Conservation (phyloP, 1,139 yeast genomes). For the Yamadazyma friedrichii region DNA sequence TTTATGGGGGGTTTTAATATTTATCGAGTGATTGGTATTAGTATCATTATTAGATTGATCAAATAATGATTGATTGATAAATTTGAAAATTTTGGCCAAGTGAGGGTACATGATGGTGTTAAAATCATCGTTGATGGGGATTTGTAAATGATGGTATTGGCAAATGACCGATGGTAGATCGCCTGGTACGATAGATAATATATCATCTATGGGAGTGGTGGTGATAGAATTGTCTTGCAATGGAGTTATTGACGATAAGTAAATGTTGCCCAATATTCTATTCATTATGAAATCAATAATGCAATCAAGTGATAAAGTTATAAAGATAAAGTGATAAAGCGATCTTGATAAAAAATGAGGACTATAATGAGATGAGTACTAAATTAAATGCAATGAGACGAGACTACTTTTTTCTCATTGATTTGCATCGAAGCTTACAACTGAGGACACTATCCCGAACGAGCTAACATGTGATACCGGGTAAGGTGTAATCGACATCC, state of each 20-base stretch:
- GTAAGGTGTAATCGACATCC: no score
- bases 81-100: slow-evolving; percentile 58
- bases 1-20: slow-evolving; percentile 28
- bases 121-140: slow-evolving; percentile 66
- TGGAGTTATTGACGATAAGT: slow-evolving; percentile 60
- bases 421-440: no score
- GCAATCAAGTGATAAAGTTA: no score
- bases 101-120: slow-evolving; percentile 59
- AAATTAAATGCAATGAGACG: no score
- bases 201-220: slow-evolving; percentile 57
- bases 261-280: slow-evolving; percentile 65
- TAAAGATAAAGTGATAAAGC: no score
- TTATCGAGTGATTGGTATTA: slow-evolving; percentile 9
- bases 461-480: no score
- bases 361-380: no score
- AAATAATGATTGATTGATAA: slow-evolving; percentile 63
- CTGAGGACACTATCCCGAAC: no score
- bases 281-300: slow-evolving; percentile 18
- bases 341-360: no score
- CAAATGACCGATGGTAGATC: slow-evolving; percentile 47
- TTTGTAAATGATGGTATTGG: slow-evolving; percentile 46
- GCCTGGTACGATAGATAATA: slow-evolving; percentile 68
- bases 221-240: slow-evolving; percentile 44
- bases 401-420: no score
- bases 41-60: not conserved